Percentiles rank a stretch among this genome's conserved stretches.
Conservation (phyloP, 768 basidiomycete genomes). For the Hemileccinum rubropunctum region DNA sequence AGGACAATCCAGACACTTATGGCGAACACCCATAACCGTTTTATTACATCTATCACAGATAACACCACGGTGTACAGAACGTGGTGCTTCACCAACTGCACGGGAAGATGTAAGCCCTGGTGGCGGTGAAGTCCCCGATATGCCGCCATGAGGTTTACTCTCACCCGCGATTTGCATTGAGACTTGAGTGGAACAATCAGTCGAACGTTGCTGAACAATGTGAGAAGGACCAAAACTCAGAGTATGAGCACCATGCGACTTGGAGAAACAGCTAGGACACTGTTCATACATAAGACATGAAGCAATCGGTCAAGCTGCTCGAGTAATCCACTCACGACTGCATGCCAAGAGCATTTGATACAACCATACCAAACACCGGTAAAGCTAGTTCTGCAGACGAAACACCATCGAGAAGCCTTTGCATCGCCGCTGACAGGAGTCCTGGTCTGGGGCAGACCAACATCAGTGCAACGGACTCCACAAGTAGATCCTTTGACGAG, state of each 20-base stretch:
- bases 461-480: not conserved
- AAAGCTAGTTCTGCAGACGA: slow-evolving; percentile 29
- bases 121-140: not conserved
- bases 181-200: not conserved
- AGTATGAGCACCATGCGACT: slow-evolving; percentile 27
- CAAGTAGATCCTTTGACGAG: not conserved
- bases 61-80: slow-evolving; percentile 51
- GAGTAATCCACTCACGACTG: slow-evolving; percentile 21
- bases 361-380: slow-evolving; percentile 30
- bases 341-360: slow-evolving; percentile 31
- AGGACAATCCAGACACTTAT: slow-evolving; percentile 79
- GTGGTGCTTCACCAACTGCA: not conserved
- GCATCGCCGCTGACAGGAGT: not conserved
- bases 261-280: slow-evolving; percentile 28
- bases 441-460: not conserved
- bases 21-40: slow-evolving; percentile 61
- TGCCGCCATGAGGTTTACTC: not conserved
- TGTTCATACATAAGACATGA: slow-evolving; percentile 11
- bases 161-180: not conserved
- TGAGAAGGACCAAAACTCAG: slow-evolving; percentile 32
- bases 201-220: slow-evolving; percentile 21
- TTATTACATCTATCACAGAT: slow-evolving; percentile 63
- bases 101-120: not conserved
- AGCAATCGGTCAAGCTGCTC: not conserved
- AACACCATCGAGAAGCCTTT: slow-evolving; percentile 22